A percentile compares a stretch with the other conserved stretches of the same genome.
Conservation (phyloP, 352 stramenopile species). For the Pythium chondricola region DNA sequence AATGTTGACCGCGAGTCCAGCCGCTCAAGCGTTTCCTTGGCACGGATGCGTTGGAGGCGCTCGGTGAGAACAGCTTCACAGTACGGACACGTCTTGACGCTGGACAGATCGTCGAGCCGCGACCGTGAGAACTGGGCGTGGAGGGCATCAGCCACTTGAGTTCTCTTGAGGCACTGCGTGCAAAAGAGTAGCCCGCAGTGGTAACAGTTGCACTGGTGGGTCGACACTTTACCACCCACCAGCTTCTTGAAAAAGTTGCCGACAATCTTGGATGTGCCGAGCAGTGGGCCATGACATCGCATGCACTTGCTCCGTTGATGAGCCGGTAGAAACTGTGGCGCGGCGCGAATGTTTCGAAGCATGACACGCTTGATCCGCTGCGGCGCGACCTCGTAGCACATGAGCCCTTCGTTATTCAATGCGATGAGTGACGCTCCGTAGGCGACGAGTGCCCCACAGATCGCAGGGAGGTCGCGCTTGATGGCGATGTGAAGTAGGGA, state of each 20-base stretch:
- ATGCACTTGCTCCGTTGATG: constrained; percentile 65
- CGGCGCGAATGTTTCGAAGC: constrained; percentile 48
- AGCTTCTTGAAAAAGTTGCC: constrained; percentile 54
- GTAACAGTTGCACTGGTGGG: constrained; percentile 73
- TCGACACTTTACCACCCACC: constrained; percentile 33
- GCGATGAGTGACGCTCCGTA: constrained; percentile 57
- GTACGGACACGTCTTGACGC: constrained; percentile 53
- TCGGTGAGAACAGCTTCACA: constrained; percentile 61
- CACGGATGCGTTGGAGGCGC: constrained; percentile 41
- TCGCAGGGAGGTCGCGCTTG: constrained; percentile 36
- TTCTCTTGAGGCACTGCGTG: constrained; percentile 44
- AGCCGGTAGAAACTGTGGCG: constrained; percentile 39
- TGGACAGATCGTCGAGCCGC: constrained; percentile 44
- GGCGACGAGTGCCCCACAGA: constrained; percentile 50
- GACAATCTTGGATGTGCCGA: constrained; percentile 39
- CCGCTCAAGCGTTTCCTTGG: constrained; percentile 44
- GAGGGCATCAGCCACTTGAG: constrained; percentile 39
- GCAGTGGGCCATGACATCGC: constrained; percentile 51
- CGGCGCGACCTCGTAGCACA: constrained; percentile 72
- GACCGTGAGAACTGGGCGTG: constrained; percentile 36
- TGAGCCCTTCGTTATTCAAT: constrained; percentile 63
- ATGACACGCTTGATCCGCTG: constrained; percentile 62
- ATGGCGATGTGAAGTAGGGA: constrained; percentile 59
- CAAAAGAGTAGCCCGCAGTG: constrained; percentile 79
- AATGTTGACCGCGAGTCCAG: constrained; percentile 44